Evolutionary conservation across 805 yeast genomes (phyloP).

Genomic region (Pichia cephalocereana): DNA sequence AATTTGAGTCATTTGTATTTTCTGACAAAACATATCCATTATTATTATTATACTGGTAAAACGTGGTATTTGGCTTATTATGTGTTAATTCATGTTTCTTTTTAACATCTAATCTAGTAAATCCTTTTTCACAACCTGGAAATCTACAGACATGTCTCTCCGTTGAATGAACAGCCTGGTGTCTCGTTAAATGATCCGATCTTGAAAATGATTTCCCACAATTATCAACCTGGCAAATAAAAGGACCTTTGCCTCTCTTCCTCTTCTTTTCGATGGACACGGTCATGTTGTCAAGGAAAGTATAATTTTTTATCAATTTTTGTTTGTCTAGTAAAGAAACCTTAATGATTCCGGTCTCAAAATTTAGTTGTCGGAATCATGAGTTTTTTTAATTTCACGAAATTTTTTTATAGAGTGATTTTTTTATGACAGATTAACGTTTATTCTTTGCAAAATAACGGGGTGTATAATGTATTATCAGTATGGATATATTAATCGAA

Average conservation of each 20-base stretch:
- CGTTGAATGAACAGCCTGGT: slow-evolving; percentile 41
- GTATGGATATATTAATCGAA: too few relatives aligned
- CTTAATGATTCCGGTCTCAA: too few relatives aligned
- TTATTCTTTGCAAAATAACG: too few relatives aligned
- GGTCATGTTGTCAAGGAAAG: neutral
- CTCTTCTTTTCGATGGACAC: slow-evolving; percentile 3
- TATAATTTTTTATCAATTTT: too few relatives aligned
- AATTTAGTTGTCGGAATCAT: too few relatives aligned
- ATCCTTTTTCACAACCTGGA: slow-evolving; percentile 42
- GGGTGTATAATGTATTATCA: too few relatives aligned
- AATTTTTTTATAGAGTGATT: too few relatives aligned
- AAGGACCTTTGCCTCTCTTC: slow-evolving; percentile 7
- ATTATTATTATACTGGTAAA: too few relatives aligned
- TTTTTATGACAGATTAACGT: too few relatives aligned
- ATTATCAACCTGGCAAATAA: slow-evolving; percentile 29
- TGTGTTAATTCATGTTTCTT: slow-evolving; percentile 34
- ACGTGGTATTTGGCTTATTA: slow-evolving; percentile 9
- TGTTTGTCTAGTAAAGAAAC: too few relatives aligned
- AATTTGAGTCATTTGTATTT: neutral
- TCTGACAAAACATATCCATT: neutral
- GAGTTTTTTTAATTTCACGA: too few relatives aligned
- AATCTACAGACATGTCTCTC: slow-evolving; percentile 37
- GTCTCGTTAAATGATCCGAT: slow-evolving; percentile 52
- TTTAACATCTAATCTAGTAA: slow-evolving; percentile 44
- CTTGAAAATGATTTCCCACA: slow-evolving; percentile 48